Conservation (phyloP, 2,329 filamentous ascomycete species). For the Tolypocladium album region DNA sequence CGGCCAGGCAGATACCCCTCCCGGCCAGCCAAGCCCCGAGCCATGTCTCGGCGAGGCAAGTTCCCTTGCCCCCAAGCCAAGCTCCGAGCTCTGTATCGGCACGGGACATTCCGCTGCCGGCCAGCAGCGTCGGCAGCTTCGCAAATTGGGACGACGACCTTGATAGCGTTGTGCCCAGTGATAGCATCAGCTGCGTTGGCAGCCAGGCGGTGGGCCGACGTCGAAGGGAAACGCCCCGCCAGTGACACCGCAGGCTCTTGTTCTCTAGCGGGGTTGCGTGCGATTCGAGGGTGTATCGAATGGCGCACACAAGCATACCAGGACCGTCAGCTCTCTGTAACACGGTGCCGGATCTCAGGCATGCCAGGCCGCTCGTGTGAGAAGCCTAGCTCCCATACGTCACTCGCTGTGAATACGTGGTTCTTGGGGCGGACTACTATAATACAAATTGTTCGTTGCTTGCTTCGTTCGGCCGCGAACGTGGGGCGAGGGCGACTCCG, state of each 20-base stretch:
- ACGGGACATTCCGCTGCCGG: constrained; percentile 26
- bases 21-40: constrained; percentile 9
- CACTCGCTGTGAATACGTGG: not conserved
- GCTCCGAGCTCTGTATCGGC: constrained; percentile 16
- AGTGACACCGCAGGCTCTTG: not conserved
- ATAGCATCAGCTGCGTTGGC: constrained; percentile 53
- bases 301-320: not conserved
- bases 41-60: constrained; percentile 19
- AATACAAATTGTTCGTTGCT: no score
- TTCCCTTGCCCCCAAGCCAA: constrained; percentile 16
- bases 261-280: not conserved
- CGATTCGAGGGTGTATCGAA: not conserved
- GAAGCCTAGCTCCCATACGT: not conserved
- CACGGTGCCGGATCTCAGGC: not conserved
- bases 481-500: no score
- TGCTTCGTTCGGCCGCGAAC: no score
- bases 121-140: constrained; percentile 28
- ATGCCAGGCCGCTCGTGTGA: not conserved
- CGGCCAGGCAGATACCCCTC: not conserved
- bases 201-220: constrained; percentile 15
- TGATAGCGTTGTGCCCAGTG: constrained; percentile 45
- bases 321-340: not conserved
- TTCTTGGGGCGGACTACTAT: not conserved
- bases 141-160: constrained; percentile 35
- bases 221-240: constrained; percentile 9